phyloP scores from a whole-genome alignment of 495 filamentous ascomycete species.

The Cladorrhinum samala region DNA sequence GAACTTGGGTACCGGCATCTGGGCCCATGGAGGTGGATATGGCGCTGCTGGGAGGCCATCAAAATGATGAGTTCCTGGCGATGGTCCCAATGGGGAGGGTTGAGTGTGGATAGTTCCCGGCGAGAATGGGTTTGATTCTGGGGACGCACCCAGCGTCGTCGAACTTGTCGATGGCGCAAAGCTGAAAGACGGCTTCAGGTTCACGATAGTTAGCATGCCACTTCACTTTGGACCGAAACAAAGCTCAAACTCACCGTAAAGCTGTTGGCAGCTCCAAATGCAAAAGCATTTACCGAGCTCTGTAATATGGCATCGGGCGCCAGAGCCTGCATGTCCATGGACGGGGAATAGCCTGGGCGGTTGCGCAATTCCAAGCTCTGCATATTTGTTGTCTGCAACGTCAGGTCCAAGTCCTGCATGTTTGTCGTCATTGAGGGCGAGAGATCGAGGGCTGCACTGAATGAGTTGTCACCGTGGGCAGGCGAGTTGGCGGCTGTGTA shows the following conservation, averaged over 20 bases:
- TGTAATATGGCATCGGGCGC: not conserved
- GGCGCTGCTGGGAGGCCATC: slow-evolving; percentile 31
- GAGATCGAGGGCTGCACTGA: not conserved
- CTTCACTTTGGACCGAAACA: no score
- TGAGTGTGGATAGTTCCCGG: slow-evolving; percentile 31
- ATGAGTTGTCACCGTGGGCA: not conserved
- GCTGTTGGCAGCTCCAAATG: no score
- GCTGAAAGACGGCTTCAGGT: slow-evolving; percentile 22
- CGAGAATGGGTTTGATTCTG: slow-evolving; percentile 46
- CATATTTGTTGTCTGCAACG: not conserved
- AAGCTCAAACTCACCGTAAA: no score
- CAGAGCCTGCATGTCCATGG: not conserved
- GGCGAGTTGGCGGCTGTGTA: not conserved
- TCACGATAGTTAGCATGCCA: no score
- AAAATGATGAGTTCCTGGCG: slow-evolving; percentile 21
- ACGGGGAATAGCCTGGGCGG: not conserved
- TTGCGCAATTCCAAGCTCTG: not conserved
- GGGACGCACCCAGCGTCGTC: slow-evolving; percentile 21
- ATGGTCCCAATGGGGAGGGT: slow-evolving; percentile 46
- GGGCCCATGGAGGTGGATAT: not conserved
- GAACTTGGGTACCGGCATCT: no score
- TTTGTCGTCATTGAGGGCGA: not conserved
- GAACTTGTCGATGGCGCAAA: not conserved
- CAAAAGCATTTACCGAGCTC: not conserved
- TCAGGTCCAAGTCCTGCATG: not conserved